Percentiles rank a stretch among this genome's conserved stretches.
Conservation (phyloP, 495 filamentous ascomycete species). For the Copromyces sp. region DNA sequence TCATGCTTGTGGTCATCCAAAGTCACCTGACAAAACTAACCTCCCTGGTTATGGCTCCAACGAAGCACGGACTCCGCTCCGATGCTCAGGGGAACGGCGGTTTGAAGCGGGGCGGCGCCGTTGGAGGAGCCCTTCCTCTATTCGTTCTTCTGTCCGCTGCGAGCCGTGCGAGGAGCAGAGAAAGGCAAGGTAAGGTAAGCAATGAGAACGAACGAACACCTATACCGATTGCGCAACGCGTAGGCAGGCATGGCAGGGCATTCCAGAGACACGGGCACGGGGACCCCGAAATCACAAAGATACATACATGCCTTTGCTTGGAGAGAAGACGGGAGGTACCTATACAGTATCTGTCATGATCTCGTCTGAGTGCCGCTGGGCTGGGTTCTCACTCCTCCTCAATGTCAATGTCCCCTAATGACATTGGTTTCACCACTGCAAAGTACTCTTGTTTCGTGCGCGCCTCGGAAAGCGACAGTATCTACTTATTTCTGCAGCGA, state of each 20-base stretch:
- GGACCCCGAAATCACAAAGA: neutral
- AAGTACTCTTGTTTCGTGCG: constrained; percentile 17
- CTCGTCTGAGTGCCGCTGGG: neutral
- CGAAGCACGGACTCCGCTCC: neutral
- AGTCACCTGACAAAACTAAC: neutral
- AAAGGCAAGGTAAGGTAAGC: neutral
- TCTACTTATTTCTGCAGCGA: constrained; percentile 5
- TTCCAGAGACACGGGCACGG: neutral
- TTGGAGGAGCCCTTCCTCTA: neutral
- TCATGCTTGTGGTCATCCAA: neutral
- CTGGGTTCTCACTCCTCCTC: neutral
- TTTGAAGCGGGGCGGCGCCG: neutral
- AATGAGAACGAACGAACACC: neutral
- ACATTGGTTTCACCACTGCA: constrained; percentile 14
- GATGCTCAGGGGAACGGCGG: neutral
- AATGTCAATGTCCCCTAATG: constrained; percentile 1
- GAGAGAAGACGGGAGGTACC: neutral
- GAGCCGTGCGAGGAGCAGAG: neutral
- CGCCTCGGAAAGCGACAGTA: constrained; percentile 13
- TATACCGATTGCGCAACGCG: neutral
- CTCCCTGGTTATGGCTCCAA: neutral
- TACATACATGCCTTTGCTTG: neutral
- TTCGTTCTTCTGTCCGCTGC: neutral
- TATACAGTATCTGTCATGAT: neutral
- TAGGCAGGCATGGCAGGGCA: neutral